These are phyloP conservation scores for Trypethelium eluteriae DNA, from an alignment of 495 filamentous ascomycete genomes.

Conservation along the genomic window DNA sequence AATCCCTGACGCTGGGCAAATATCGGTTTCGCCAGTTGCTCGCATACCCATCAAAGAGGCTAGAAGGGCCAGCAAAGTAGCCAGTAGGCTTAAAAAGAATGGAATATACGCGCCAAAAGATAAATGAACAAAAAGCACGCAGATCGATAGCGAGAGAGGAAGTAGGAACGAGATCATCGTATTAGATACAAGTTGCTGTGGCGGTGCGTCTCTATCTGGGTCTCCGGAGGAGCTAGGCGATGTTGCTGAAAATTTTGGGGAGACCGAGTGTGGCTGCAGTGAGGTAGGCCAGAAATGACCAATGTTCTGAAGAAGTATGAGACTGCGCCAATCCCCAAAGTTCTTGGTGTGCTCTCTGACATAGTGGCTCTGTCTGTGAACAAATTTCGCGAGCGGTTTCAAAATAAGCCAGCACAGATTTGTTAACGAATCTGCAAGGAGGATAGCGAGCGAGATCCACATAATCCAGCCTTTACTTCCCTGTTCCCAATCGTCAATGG, in stretches of 20 bases:
- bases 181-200: slow-evolving; percentile 69
- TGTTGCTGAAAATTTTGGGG: slow-evolving; percentile 4
- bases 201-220: slow-evolving; percentile 55
- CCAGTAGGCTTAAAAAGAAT: slow-evolving; percentile 60
- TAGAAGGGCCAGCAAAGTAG: slow-evolving; percentile 75
- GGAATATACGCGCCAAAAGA: slow-evolving; percentile 61
- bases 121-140: slow-evolving; percentile 65
- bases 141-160: slow-evolving; percentile 64
- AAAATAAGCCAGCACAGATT: slow-evolving; percentile 71
- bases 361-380: slow-evolving; percentile 17
- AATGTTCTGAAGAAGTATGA: slow-evolving; percentile 5
- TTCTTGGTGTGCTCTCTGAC: slow-evolving; percentile 22
- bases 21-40: slow-evolving; percentile 85
- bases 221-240: slow-evolving; percentile 8
- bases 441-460: slow-evolving; percentile 85
- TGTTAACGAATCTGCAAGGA: slow-evolving; percentile 84
- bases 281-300: not conserved
- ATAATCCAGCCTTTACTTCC: slow-evolving; percentile 97
- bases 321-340: slow-evolving; percentile 22
- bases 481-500: slow-evolving; percentile 71
- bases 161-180: slow-evolving; percentile 64
- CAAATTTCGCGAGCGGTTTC: slow-evolving; percentile 46
- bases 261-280: not conserved
- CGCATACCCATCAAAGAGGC: slow-evolving; percentile 90
- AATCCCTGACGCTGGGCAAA: slow-evolving; percentile 96